Evolutionary conservation across 2,329 filamentous ascomycete genomes (phyloP).

Genomic region (Orbilia brochopaga): DNA sequence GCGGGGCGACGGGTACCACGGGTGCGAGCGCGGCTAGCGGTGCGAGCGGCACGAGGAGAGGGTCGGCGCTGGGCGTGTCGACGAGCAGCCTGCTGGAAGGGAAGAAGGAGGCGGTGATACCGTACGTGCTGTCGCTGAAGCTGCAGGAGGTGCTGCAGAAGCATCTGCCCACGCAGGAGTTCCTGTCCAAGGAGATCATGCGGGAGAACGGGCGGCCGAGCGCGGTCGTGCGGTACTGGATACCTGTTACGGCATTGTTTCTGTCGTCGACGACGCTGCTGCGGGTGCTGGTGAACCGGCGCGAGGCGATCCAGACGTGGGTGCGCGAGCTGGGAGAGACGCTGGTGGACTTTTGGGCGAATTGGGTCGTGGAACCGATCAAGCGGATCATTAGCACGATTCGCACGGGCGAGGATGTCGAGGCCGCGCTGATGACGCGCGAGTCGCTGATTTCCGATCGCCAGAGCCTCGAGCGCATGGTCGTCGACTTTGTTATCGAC

Average conservation of each 20-base stretch:
- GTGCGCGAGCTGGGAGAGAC: constrained; percentile 78
- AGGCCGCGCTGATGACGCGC: constrained; percentile 95
- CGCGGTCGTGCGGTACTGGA: constrained; percentile 81
- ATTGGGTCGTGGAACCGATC: constrained; percentile 90
- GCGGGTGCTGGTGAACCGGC: constrained; percentile 74
- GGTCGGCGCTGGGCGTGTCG: constrained; percentile 56
- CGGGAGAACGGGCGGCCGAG: constrained; percentile 70
- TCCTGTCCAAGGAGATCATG: constrained; percentile 31
- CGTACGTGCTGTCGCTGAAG: constrained; percentile 65
- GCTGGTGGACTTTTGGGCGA: constrained; percentile 86
- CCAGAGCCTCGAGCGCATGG: constrained; percentile 94
- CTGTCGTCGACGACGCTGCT: constrained; percentile 88
- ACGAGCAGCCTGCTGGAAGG: constrained; percentile 59
- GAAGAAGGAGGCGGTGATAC: constrained; percentile 52
- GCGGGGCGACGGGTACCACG: constrained; percentile 57
- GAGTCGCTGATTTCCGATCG: constrained; percentile 88
- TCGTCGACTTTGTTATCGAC: constrained; percentile 90
- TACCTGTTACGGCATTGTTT: constrained; percentile 73
- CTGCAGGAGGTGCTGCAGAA: constrained; percentile 72
- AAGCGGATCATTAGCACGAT: constrained; percentile 88
- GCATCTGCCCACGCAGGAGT: constrained; percentile 70
- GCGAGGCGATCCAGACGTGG: constrained; percentile 80
- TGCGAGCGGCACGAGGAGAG: constrained; percentile 65
- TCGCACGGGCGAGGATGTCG: constrained; percentile 86
- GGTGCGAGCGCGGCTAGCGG: constrained; percentile 68